Base-by-base conservation (phyloP, 805 yeast species). In the Saccharomycopsis vini region DNA sequence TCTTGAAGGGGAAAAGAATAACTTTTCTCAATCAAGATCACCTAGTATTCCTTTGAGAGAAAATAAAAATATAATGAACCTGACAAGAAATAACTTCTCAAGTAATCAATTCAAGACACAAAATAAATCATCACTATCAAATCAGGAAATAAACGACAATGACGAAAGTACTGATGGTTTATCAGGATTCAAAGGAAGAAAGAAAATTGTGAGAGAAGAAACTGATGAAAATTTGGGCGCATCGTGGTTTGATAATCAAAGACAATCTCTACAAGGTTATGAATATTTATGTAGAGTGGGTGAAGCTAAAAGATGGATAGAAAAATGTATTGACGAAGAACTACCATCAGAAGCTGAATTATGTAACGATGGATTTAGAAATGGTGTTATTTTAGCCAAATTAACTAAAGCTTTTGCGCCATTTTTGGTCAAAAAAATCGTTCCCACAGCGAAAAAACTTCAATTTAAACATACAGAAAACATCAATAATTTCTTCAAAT, bases 391-490 rank as follows among this genome's bases (percentile, higher is more conserved):
- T 36, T 64, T 92, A 29, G 97, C 97, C 2, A 78, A 83, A 56
- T 61, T 90, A 34, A 79, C 95, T 6, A 74, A 77, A 52, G 72
- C 68, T 2, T 77, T 92, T 43, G 75, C 81, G 38, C 90, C 96
- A 0, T 70, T 74, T 0, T 64, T 73, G 42, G 78, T 78, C 39
- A 65, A 68, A 52, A 60, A 75, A 59, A 58, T 82, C 9, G 67
- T 70, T 13, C 77, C 77, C 30, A 64, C 73, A 54, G 76, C 76
- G 39, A 72, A 72, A 53, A 83, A 68, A 51, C 68, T 89, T 32
- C 89, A 87, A 58, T 92, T 86, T 67, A 78, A 83, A 50, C 95
- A 87, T 60, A 86, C 95, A 0, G 97, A 92, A 57, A 92, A 92
- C 58, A 90, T 92, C 57, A 86, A 87, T 54, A 69, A 78, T 19